phyloP scores from a whole-genome alignment of 202 grass and related monocot genomes.

The Zoysia matrella region DNA sequence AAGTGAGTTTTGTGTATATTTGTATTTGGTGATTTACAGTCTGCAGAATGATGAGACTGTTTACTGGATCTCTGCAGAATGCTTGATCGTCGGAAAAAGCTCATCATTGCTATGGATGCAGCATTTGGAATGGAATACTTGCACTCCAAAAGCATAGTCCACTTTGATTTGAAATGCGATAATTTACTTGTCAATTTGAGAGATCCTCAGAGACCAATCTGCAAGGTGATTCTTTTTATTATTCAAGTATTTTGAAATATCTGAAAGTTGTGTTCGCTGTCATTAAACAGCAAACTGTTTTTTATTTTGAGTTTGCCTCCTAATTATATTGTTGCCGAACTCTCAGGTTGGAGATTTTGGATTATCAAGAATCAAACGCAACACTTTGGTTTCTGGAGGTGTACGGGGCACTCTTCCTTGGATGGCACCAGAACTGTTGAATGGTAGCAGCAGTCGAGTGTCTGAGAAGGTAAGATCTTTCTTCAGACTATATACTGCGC shows the following conservation, averaged over 20 bases:
- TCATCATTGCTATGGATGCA: constrained; percentile 99
- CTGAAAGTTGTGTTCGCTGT: constrained; percentile 2
- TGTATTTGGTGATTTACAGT: constrained; percentile 21
- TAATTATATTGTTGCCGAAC: background rate
- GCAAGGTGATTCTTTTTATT: constrained; percentile 75
- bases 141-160: constrained; percentile 97
- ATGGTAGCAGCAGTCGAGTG: constrained; percentile 86
- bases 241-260: constrained; percentile 19
- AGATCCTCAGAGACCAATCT: constrained; percentile 93
- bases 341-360: constrained; percentile 95
- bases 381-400: constrained; percentile 96
- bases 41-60: constrained; percentile 35
- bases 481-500: constrained; percentile 5
- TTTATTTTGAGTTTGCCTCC: constrained; percentile 19
- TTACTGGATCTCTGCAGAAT: constrained; percentile 56
- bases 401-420: constrained; percentile 97
- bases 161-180: constrained; percentile 98
- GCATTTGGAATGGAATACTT: constrained; percentile 98
- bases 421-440: constrained; percentile 97
- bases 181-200: constrained; percentile 95
- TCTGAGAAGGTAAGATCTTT: constrained; percentile 78
- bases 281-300: constrained; percentile 10
- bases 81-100: constrained; percentile 80
- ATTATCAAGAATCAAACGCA: constrained; percentile 97
- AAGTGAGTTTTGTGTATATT: constrained; percentile 50